Conservation (phyloP, 2,329 filamentous ascomycete genomes). For the Xylariaceae sp. region DNA sequence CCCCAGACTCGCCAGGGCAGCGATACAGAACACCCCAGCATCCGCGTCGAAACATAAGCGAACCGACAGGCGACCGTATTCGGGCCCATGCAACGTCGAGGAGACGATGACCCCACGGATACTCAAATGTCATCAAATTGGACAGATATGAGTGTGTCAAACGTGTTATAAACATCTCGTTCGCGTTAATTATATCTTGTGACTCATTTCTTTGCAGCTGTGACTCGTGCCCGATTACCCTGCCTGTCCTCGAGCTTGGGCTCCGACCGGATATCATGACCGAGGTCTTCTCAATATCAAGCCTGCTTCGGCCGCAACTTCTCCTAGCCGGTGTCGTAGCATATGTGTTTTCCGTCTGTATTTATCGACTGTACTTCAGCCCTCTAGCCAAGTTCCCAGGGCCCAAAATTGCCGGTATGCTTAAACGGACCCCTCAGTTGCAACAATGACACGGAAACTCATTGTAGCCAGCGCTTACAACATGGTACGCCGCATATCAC, state of each 20-base stretch:
- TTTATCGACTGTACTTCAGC: slow-evolving; percentile 27
- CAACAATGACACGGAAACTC: neutral
- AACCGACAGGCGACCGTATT: too few relatives aligned
- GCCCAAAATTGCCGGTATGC: slow-evolving; percentile 25
- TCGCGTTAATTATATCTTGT: too few relatives aligned
- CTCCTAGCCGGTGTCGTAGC: neutral
- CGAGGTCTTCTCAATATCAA: neutral
- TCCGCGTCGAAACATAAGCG: too few relatives aligned
- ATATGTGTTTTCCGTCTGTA: slow-evolving; percentile 10
- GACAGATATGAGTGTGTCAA: too few relatives aligned
- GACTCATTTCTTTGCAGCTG: neutral
- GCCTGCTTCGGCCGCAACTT: slow-evolving; percentile 3
- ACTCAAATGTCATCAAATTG: too few relatives aligned
- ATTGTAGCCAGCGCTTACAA: slow-evolving; percentile 13
- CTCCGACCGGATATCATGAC: neutral
- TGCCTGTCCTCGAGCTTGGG: neutral
- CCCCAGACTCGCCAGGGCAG: too few relatives aligned
- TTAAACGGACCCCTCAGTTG: neutral
- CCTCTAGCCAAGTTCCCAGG: slow-evolving; percentile 27
- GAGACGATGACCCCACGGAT: too few relatives aligned
- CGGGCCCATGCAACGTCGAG: too few relatives aligned
- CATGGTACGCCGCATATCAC: slow-evolving; percentile 24
- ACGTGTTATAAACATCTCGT: too few relatives aligned
- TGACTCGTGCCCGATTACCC: neutral
- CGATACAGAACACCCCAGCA: too few relatives aligned